Conservation (phyloP, 2,329 filamentous ascomycete genomes). For the Botrytis sinoallii region DNA sequence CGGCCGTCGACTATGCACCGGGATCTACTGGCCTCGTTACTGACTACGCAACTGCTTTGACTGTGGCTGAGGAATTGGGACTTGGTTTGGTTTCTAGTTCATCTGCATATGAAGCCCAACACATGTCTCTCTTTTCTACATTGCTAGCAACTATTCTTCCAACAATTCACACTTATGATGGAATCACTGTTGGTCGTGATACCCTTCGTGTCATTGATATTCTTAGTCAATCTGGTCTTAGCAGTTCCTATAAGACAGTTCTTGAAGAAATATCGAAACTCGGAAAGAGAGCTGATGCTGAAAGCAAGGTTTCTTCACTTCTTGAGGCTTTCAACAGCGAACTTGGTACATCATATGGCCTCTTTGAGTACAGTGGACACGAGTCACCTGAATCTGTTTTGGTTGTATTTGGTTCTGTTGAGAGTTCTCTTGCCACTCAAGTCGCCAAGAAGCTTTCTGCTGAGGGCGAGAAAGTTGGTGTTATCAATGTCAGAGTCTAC, state of each 20-base stretch:
- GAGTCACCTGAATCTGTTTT: constrained; percentile 74
- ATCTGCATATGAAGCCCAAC: constrained; percentile 88
- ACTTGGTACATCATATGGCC: constrained; percentile 86
- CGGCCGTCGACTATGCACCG: constrained; percentile 79
- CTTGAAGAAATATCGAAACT: constrained; percentile 58
- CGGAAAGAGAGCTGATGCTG: constrained; percentile 68
- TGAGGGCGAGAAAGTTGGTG: constrained; percentile 75
- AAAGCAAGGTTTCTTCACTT: constrained; percentile 68
- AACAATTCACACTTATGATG: constrained; percentile 87
- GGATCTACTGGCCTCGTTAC: constrained; percentile 67
- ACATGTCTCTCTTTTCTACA: constrained; percentile 89
- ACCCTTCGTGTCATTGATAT: constrained; percentile 79
- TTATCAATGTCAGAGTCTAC: constrained; percentile 90
- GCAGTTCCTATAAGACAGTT: constrained; percentile 65
- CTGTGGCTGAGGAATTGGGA: constrained; percentile 84
- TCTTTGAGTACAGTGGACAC: constrained; percentile 94
- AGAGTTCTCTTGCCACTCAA: constrained; percentile 82
- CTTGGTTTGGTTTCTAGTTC: constrained; percentile 80
- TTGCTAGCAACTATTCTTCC: constrained; percentile 74
- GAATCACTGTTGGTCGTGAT: constrained; percentile 77
- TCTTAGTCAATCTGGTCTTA: constrained; percentile 68
- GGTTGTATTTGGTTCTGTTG: constrained; percentile 88
- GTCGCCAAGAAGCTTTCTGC: constrained; percentile 70
- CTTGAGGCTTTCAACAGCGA: constrained; percentile 80
- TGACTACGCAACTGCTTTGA: constrained; percentile 80